Evolutionary conservation across 2,329 filamentous ascomycete genomes (phyloP), one percentile per base, ranked within the genome.

Genomic region (Cladosporium cucumerinum): DNA sequence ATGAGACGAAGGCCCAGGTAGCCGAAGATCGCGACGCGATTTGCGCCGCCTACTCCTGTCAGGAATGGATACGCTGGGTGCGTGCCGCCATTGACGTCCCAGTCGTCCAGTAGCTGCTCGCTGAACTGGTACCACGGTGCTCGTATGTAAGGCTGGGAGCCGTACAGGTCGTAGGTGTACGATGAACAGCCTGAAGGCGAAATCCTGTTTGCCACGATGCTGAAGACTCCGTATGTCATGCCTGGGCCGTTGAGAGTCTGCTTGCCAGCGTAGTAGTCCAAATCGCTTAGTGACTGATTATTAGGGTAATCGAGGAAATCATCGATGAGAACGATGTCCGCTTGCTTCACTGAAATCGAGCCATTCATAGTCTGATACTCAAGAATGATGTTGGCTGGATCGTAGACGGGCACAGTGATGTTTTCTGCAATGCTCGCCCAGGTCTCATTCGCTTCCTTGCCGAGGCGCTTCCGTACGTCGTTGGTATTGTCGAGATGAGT

Each of bases 181-280:
- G 85, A 83, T 1, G 87, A 86, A 73, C 89, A 91, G 2, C 89
- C 89, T 2, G 87, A 88, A 1, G 84, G 85, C 1, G 86, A 87
- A 12, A 90, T 80, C 57, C 86, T 81, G 64, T 87, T 89, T 16
- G 88, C 87, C 32, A 87, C 85, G 57, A 90, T 85, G 55, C 86
- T 85, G 75, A 89, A 90, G 11, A 89, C 86, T 11, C 86, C 86
- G 74, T 89, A 91, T 1, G 89, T 91, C 89, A 91, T 91, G 3
- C 85, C 89, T 1, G 89, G 89, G 0, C 89, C 89, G 68, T 89
- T 83, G 1, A 84, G 78, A 1, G 87, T 89, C 75, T 91, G 88
- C 63, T 87, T 88, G 52, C 85, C 85, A 5, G 89, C 87, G 70
- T 91, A 90, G 71, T 89, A 91, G 69, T 90, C 86, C 23, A 90